phyloP scores from a whole-genome alignment of 2,329 filamentous ascomycete genomes.

The Chaetothyriales sp. region DNA sequence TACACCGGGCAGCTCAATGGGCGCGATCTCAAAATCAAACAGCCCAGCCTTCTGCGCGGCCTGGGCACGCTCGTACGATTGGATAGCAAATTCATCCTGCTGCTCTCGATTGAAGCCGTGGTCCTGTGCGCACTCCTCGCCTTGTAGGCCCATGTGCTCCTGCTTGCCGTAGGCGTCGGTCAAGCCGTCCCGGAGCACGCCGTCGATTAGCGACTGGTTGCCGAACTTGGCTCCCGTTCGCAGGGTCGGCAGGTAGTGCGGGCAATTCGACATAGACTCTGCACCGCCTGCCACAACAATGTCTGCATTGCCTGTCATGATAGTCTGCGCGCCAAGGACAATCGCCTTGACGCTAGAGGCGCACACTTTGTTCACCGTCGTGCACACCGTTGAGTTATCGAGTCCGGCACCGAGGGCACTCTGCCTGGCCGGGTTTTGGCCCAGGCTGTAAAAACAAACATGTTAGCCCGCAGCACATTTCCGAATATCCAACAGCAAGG shows the following conservation, averaged over 20 bases:
- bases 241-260: constrained; percentile 83
- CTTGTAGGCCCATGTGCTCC: constrained; percentile 91
- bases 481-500: constrained; percentile 2
- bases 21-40: constrained; percentile 77
- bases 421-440: constrained; percentile 92
- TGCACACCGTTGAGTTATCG: constrained; percentile 63
- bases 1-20: constrained; percentile 73
- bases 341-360: constrained; percentile 90
- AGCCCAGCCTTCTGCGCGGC: constrained; percentile 66
- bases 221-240: constrained; percentile 88
- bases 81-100: constrained; percentile 93
- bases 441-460: constrained; percentile 47
- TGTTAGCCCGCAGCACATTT: constrained; percentile 9
- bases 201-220: constrained; percentile 76
- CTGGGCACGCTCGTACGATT: constrained; percentile 86
- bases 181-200: constrained; percentile 84
- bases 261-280: constrained; percentile 97
- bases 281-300: constrained; percentile 88
- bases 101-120: constrained; percentile 67
- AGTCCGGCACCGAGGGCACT: constrained; percentile 84
- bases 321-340: constrained; percentile 88
- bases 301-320: constrained; percentile 87
- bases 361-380: constrained; percentile 98
- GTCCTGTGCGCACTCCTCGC: constrained; percentile 80
- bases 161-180: constrained; percentile 84